These are phyloP conservation scores for Irpex sp. DNA, from an alignment of 1,284 basidiomycete species.

Conservation along the genomic window DNA sequence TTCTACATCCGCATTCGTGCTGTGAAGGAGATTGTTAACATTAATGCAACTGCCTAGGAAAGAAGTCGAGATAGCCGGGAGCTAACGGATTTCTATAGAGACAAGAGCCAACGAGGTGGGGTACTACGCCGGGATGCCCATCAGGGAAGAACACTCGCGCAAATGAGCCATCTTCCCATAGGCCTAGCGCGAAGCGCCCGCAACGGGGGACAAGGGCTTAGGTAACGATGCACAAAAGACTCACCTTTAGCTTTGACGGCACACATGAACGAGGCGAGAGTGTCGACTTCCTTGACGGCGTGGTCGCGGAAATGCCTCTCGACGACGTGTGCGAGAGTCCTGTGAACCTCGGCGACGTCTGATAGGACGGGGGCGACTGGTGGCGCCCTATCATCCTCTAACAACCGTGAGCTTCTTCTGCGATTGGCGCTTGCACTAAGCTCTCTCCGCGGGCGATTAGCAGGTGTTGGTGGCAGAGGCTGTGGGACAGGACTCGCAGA, in stretches of 20 bases:
- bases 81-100: background rate
- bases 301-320: conserved; percentile 66
- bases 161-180: conserved; percentile 1
- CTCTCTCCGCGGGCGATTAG: conserved; percentile 67
- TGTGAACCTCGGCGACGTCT: conserved; percentile 64
- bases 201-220: conserved; percentile 5
- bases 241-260: conserved; percentile 61
- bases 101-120: background rate
- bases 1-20: conserved; percentile 6
- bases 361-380: conserved; percentile 56
- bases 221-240: conserved; percentile 14
- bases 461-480: conserved; percentile 45
- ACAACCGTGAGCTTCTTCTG: conserved; percentile 61
- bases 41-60: conserved; percentile 1
- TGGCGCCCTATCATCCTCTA: conserved; percentile 55
- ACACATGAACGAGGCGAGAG: conserved; percentile 75
- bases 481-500: conserved; percentile 24
- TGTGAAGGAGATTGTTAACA: conserved; percentile 11
- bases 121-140: background rate
- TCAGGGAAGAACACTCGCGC: background rate
- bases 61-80: background rate
- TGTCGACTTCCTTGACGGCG: conserved; percentile 68
- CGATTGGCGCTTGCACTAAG: conserved; percentile 47
- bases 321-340: conserved; percentile 59
- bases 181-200: background rate